These are phyloP conservation scores for Plasmopara halstedii DNA, from an alignment of 352 stramenopile genomes.

Conservation along the genomic window DNA sequence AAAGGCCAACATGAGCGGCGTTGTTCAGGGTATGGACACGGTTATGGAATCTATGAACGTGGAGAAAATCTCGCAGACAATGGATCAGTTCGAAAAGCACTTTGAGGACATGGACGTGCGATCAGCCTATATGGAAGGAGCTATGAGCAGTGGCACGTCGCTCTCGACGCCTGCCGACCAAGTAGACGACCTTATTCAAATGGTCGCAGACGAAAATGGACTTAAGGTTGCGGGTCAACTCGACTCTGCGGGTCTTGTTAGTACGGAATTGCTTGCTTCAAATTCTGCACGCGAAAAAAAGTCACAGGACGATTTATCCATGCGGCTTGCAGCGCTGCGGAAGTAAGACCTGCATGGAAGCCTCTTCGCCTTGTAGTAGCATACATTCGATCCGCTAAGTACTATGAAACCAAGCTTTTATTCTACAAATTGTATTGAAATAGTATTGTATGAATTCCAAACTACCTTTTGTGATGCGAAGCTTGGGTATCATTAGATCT, in stretches of 20 bases:
- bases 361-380: too few relatives aligned
- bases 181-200: slow-evolving; percentile 96
- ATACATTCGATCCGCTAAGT: too few relatives aligned
- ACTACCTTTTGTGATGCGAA: too few relatives aligned
- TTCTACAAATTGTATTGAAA: too few relatives aligned
- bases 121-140: slow-evolving; percentile 96
- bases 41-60: slow-evolving; percentile 97
- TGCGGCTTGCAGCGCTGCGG: slow-evolving; percentile 70
- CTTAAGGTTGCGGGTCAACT: slow-evolving; percentile 93
- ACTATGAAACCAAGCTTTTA: too few relatives aligned
- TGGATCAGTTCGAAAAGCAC: slow-evolving; percentile 99
- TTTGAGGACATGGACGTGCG: slow-evolving; percentile 99
- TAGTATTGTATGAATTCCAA: too few relatives aligned
- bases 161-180: slow-evolving; percentile 95
- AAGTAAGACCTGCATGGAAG: slow-evolving; percentile 28
- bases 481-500: too few relatives aligned
- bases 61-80: slow-evolving; percentile 94
- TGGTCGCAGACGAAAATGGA: slow-evolving; percentile 97
- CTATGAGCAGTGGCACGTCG: slow-evolving; percentile 95
- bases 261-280: slow-evolving; percentile 47
- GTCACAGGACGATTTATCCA: slow-evolving; percentile 74
- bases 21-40: slow-evolving; percentile 96
- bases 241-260: slow-evolving; percentile 86
- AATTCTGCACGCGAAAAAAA: slow-evolving; percentile 76
- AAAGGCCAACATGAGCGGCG: slow-evolving; percentile 93